Evolutionary conservation across 2,329 filamentous ascomycete genomes (phyloP), one percentile per base, ranked within the genome.

Genomic region (Alternaria panax): DNA sequence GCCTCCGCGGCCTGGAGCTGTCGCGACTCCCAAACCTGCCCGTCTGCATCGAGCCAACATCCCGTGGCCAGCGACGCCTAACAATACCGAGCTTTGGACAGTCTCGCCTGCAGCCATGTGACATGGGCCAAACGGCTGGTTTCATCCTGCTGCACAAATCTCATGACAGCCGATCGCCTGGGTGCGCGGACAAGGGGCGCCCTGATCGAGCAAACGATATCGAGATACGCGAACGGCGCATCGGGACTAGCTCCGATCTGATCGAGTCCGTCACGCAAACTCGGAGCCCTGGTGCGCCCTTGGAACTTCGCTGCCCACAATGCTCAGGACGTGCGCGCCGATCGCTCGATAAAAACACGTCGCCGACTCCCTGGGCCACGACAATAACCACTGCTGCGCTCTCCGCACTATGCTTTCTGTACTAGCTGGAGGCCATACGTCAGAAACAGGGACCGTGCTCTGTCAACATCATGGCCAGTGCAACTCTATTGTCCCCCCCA

Each of bases 171-270:
- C 51, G 28, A 57, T 55, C 50, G 28, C 38, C 38, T 36, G 14
- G 5, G 48, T 20, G 14, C 30, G 24, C 6, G 18, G n/a, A 50
- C 61, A 46, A 58, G 58, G 61, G 34, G 45, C 3, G 34, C 46
- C 53, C 53, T 50, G 40, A 41, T 25, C 7, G n/a, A n/a, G n/a
- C 27, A 14, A 24, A 4, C 20, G 12, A 14, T 14, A 42, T 24
- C 18, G 36, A 66, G 64, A 66, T 66, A 66, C 56, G 64, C 64
- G 64, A 66, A 38, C 7, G 18, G 18, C 32, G 16, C 16, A 60
- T 62, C 47, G 25, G 57, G 62, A 11, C 22, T 66, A 64, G 64
- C 54, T 7, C 30, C 62, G 62, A 64, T 66, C 56, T 54, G 32
- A 60, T 62, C 53, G 30, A 52, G 54, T 45, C 32, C 46, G 32